These are phyloP conservation scores for Rhodofomes roseus DNA, from an alignment of 1,284 basidiomycete species.

Conservation along the genomic window DNA sequence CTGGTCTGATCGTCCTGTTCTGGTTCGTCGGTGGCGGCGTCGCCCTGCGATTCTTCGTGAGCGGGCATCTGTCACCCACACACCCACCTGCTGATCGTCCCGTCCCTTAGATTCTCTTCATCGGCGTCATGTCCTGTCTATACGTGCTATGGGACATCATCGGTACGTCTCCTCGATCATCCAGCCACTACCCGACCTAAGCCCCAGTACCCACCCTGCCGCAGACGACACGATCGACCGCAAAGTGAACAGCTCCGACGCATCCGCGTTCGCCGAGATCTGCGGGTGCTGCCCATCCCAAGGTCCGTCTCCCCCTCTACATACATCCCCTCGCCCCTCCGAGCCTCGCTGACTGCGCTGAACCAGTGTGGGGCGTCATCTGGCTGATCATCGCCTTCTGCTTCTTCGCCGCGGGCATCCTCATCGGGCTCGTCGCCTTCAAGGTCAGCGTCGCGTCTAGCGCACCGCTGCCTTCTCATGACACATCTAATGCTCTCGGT, in stretches of 20 bases:
- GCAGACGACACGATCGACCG: conserved; percentile 85
- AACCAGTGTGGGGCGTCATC: conserved; percentile 79
- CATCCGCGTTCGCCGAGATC: conserved; percentile 83
- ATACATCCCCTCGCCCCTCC: background rate
- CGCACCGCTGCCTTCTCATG: background rate
- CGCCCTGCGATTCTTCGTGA: conserved; percentile 70
- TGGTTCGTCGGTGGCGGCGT: conserved; percentile 81
- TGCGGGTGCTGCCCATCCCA: conserved; percentile 79
- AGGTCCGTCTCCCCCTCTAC: conserved; percentile 34
- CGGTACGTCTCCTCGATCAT: conserved; percentile 41
- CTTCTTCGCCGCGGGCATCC: conserved; percentile 81
- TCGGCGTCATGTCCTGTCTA: conserved; percentile 93
- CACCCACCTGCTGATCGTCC: no score
- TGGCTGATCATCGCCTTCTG: conserved; percentile 83
- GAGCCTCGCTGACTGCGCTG: background rate
- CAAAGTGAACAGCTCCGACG: conserved; percentile 92
- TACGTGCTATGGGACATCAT: conserved; percentile 88
- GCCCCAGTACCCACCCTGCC: conserved; percentile 2
- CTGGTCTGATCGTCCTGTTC: conserved; percentile 70
- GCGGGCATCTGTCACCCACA: conserved; percentile 28
- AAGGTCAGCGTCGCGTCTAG: conserved; percentile 47
- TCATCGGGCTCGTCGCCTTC: conserved; percentile 86
- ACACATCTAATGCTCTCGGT: background rate
- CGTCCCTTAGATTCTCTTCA: conserved; percentile 72
- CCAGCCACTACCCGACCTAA: background rate